Evolutionary conservation across 352 stramenopile genomes (phyloP).

Genomic region (Globisporangium apiculatum): DNA sequence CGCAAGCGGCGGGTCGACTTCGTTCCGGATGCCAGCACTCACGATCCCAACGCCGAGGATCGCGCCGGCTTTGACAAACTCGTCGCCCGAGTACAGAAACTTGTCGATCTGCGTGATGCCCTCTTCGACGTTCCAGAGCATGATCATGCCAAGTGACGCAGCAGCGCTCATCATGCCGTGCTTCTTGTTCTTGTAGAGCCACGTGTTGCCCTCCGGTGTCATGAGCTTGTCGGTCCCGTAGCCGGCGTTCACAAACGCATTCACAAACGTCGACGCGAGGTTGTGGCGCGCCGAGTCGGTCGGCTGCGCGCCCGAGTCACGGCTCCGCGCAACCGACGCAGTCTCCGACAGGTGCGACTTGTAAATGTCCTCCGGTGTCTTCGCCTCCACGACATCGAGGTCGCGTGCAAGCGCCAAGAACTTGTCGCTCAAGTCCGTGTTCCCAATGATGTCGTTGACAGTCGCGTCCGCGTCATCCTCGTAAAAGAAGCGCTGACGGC

Average conservation of each 20-base stretch:
- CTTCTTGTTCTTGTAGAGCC: constrained; percentile 99
- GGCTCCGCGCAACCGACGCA: constrained; percentile 60
- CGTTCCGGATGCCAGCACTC: constrained; percentile 90
- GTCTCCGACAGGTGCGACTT: constrained; percentile 99
- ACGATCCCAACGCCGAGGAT: constrained; percentile 97
- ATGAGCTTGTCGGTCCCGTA: constrained; percentile 97
- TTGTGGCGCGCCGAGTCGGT: constrained; percentile 98
- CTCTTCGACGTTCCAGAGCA: constrained; percentile 99
- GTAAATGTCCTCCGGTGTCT: constrained; percentile 99
- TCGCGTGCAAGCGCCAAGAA: constrained; percentile 96
- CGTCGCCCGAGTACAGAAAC: constrained; percentile 98
- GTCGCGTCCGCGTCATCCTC: constrained; percentile 90
- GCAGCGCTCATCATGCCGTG: constrained; percentile 98
- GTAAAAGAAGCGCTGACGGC: constrained; percentile 90
- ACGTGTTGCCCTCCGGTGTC: constrained; percentile 92
- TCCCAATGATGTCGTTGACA: constrained; percentile 95
- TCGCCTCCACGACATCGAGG: constrained; percentile 96
- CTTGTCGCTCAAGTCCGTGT: constrained; percentile 94
- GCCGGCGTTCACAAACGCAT: constrained; percentile 98
- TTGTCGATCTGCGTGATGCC: constrained; percentile 99
- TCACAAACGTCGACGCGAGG: constrained; percentile 98
- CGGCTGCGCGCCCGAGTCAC: constrained; percentile 64
- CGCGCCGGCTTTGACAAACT: constrained; percentile 97
- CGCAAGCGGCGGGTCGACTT: constrained; percentile 95
- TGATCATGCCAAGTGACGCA: constrained; percentile 96